Evolutionary conservation across 257 asterid genomes (phyloP).

Genomic region (Przewalskia tangutica): DNA sequence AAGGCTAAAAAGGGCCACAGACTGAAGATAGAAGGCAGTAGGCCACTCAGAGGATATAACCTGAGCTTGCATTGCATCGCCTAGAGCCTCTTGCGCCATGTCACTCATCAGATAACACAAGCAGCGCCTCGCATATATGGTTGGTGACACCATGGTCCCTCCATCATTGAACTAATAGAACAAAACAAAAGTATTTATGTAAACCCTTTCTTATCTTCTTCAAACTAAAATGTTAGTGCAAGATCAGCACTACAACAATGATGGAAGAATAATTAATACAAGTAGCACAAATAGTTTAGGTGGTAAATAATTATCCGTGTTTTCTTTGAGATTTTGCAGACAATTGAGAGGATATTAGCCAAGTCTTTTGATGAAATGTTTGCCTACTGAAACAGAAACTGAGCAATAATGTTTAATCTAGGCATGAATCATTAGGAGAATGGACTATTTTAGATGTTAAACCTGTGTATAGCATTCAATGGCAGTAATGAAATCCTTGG

Average conservation of each 20-base stretch:
- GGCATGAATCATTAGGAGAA: not conserved
- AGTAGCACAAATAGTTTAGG: not conserved
- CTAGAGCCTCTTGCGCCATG: slow-evolving; percentile 32
- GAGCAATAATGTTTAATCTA: not conserved
- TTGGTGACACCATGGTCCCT: slow-evolving; percentile 85
- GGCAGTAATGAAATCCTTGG: slow-evolving; percentile 71
- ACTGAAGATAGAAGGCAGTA: slow-evolving; percentile 36
- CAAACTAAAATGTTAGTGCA: not conserved
- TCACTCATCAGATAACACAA: slow-evolving; percentile 34
- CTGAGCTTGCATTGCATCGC: slow-evolving; percentile 40
- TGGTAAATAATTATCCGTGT: not conserved
- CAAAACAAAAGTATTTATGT: not conserved
- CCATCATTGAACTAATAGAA: slow-evolving; percentile 66
- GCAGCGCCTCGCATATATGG: slow-evolving; percentile 75
- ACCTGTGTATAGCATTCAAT: slow-evolving; percentile 80
- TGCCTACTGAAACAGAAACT: not conserved
- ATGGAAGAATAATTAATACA: not conserved
- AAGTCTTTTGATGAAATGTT: not conserved
- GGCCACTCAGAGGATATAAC: slow-evolving; percentile 36
- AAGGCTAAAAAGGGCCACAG: slow-evolving; percentile 31
- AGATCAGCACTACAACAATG: not conserved
- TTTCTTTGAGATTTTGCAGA: not conserved
- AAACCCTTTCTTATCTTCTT: not conserved
- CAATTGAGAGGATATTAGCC: not conserved
- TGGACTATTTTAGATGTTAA: not conserved